Evolutionary conservation across 164 flowering plant genomes (phyloP), one percentile per base, ranked within the genome.

Genomic region (Magnolia changhungtana): DNA sequence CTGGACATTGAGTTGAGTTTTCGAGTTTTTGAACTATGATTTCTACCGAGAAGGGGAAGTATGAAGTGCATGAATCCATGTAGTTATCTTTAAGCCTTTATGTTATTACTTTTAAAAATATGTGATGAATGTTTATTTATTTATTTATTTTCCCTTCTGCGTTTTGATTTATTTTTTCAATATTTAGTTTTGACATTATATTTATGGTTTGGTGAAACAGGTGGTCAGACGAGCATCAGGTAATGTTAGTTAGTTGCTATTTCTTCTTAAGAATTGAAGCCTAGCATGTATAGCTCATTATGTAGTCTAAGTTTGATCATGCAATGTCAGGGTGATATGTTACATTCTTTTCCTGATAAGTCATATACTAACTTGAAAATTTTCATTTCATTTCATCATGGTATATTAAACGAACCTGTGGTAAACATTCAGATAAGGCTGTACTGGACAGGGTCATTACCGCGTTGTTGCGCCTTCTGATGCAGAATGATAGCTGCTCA

Each of bases 171-270:
- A 4, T 29, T 27, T 67, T 31, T 21, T 8, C 37, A 65, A 20
- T 24, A 23, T 8, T 63, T 65, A 20, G 24, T 20, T 65, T 13
- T 31, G 71, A 67, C 71, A 67, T 67, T 67, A 14, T 27, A 31
- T 11, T 67, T 67, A 24, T 67, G 67, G 21, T 64, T 64, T 14
- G 71, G 7, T 67, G 71, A 27, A 67, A 67, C 71, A 67, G 71
- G 71, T 67, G 71, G 71, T 29, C 71, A 67, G 71, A 67, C 71
- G 6, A 67, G 71, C 50, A 67, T 67, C 71, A 67, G 71, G 71
- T 67, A 67, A 29, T 67, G n/a, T 67, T 29, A 3, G 16, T 52
- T 9, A 11, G 1, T 27, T 31, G 8, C 8, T 4, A 9, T 27
- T 67, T 7, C 49, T 67, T 31, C 8, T 67, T 31, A 31, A 67